Conservation (phyloP, 129 eudicot species). For the Helichrysum umbraculigerum region DNA sequence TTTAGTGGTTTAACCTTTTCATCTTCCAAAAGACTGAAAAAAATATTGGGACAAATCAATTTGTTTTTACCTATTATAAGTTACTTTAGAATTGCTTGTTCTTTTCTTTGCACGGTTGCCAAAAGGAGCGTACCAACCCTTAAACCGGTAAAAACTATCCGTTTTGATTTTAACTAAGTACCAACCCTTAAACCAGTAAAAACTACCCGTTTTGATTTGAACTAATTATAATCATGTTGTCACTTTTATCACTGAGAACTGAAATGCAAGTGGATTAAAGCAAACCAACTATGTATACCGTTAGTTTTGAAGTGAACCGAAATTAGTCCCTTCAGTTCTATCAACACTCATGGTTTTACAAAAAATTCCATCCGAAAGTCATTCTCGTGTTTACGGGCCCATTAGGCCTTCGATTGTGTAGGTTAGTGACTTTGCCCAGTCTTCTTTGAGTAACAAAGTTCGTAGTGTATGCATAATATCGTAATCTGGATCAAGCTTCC, state of each 20-base stretch:
- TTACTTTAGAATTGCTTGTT: too few relatives aligned
- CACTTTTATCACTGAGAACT: background rate
- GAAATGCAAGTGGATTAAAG: too few relatives aligned
- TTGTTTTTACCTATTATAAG: too few relatives aligned
- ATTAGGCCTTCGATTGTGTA: constrained; percentile 90
- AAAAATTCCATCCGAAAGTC: background rate
- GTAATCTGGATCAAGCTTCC: constrained; percentile 93
- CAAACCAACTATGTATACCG: background rate
- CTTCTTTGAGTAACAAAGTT: constrained; percentile 70
- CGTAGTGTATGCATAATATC: constrained; percentile 85
- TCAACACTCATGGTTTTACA: constrained; percentile 18
- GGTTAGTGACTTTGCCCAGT: constrained; percentile 83
- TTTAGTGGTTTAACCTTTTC: background rate
- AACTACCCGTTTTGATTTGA: background rate
- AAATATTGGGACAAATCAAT: too few relatives aligned
- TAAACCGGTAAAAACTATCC: too few relatives aligned
- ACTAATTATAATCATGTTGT: background rate
- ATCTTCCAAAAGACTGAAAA: background rate
- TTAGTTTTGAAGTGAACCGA: too few relatives aligned
- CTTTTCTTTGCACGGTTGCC: too few relatives aligned
- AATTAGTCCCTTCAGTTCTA: background rate
- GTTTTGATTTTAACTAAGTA: too few relatives aligned
- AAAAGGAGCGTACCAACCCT: too few relatives aligned
- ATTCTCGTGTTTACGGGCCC: constrained; percentile 57
- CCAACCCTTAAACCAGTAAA: background rate